Base-by-base conservation (phyloP, 2,329 filamentous ascomycete species). In the Aureobasidium subglaciale region DNA sequence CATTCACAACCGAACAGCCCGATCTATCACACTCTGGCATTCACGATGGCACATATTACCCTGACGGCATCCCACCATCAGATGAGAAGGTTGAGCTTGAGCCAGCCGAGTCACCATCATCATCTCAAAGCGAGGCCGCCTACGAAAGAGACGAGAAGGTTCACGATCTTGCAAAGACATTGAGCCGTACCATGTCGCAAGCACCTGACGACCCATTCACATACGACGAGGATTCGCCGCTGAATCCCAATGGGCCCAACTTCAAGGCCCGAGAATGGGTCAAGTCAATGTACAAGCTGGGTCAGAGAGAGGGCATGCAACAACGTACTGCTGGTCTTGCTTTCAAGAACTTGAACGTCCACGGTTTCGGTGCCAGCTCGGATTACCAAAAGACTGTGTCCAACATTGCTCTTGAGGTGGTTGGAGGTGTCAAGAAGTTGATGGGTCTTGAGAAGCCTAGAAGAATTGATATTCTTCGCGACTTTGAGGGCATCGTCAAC, bases 401-500 rank as follows among this genome's bases (percentile, higher is more conserved):
- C 56, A 78, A 77, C 57, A 63, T 77, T 46, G 72, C 68, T 65
- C 59, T 77, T 1, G 72, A 76, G 53, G 66, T 59, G 4, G 59
- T 71, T 22, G 72, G 71, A 11, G 45, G 72, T 1, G 63, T 67
- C 38, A 71, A 70, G 64, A 71, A 65, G 54, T 20, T 63, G 4
- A 46, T 69, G 5, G 67, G 68, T 3, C 43, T 64, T 45, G 62
- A 49, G 3, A 59, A 63, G 48, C 54, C 43, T 62, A 63, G 65
- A 7, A 61, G 65, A 37, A 71, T 71, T 60, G 82, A 89, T 63
- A 89, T 89, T 62, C 70, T 89, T 58, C 80, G 78, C 59, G 73
- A 81, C 63, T 83, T 87, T 56, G 84, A 88, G 60, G 86, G 86
- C 24, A 65, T 88, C 0, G 82, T 89, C 1, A 76, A 81, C 64